Base-by-base conservation (phyloP, 164 flowering plant genomes). In the Berberis thunbergii region DNA sequence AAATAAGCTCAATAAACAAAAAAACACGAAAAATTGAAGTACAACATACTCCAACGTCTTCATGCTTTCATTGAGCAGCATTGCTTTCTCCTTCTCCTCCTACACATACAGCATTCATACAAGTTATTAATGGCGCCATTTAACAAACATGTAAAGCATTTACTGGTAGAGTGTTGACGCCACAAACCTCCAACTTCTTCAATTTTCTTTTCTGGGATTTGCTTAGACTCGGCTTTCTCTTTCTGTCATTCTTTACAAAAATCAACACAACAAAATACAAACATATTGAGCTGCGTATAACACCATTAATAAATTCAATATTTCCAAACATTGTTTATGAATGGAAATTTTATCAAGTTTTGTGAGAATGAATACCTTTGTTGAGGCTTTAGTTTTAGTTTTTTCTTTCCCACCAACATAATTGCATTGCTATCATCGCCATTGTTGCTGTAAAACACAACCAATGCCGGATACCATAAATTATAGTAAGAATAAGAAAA, bases 151-250 rank as follows among this genome's bases (percentile, higher is more conserved):
- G 2, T 40, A 13, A 41, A 7, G 26, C 6, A 57, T 41, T 50
- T 2, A 43, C 10, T 11, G 41, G 63, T 43, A 48, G 26, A 61
- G 7, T 49, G 39, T 4, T 38, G n/a, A 12, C 48, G 13, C 41
- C 43, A 66, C 73, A 38, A 49, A 87, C 92, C 93, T 86, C 85
- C 65, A 91, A 63, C 75, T 87, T 82, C 77, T 79, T 82, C 74
- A 89, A 62, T 79, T 86, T 91, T 69, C 85, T 79, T 72, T 82
- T 79, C 76, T 86, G 88, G 9, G 90, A 83, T 59, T 83, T 83
- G 67, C 86, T 86, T 62, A 84, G 57, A 38, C 65, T 67, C 12
- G 70, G 59, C 0, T 38, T 68, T 53, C 63, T 65, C 38, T 62
- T 50, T 9, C 49, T 0, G 57, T n/a, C 3, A 62, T 62, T 49